phyloP scores from a whole-genome alignment of 2,329 filamentous ascomycete species.

The Ceratocystis diversiconidia region DNA sequence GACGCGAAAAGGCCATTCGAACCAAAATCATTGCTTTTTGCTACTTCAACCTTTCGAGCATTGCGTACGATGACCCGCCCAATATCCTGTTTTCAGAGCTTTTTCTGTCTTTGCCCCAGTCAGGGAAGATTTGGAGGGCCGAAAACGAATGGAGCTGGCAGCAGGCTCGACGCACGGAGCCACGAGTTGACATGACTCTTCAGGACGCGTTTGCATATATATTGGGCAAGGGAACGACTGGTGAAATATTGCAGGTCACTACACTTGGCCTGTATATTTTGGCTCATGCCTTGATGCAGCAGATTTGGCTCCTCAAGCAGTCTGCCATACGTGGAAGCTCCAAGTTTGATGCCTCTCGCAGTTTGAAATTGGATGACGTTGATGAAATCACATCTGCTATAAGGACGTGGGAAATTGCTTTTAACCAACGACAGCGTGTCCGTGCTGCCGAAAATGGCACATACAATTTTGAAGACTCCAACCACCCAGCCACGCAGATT shows the following conservation, averaged over 20 bases:
- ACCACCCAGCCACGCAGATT: conserved; percentile 40
- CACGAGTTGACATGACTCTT: conserved; percentile 37
- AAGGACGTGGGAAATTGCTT: conserved; percentile 43
- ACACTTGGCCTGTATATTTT: conserved; percentile 56
- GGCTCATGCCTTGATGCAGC: conserved; percentile 57
- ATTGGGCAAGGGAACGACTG: conserved; percentile 25
- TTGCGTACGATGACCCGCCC: conserved; percentile 46
- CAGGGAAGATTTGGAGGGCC: conserved; percentile 42
- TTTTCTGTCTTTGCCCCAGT: conserved; percentile 40
- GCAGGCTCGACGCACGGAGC: conserved; percentile 38
- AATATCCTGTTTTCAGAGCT: conserved; percentile 44
- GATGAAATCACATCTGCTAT: conserved; percentile 43
- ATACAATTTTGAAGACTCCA: conserved; percentile 21
- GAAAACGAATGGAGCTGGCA: conserved; percentile 47
- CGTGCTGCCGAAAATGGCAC: conserved; percentile 34
- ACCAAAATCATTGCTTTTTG: conserved; percentile 48
- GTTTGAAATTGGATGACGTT: conserved; percentile 39
- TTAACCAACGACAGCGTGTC: conserved; percentile 41
- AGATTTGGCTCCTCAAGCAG: conserved; percentile 56
- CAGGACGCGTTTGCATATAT: conserved; percentile 44
- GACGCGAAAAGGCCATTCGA: conserved; percentile 40
- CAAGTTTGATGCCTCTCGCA: conserved; percentile 36
- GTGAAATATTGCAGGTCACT: conserved; percentile 30
- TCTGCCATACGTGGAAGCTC: conserved; percentile 38
- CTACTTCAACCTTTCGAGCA: conserved; percentile 49